Base-by-base conservation (phyloP, 1,284 basidiomycete species). In the Cryptococcus wingfieldii region DNA sequence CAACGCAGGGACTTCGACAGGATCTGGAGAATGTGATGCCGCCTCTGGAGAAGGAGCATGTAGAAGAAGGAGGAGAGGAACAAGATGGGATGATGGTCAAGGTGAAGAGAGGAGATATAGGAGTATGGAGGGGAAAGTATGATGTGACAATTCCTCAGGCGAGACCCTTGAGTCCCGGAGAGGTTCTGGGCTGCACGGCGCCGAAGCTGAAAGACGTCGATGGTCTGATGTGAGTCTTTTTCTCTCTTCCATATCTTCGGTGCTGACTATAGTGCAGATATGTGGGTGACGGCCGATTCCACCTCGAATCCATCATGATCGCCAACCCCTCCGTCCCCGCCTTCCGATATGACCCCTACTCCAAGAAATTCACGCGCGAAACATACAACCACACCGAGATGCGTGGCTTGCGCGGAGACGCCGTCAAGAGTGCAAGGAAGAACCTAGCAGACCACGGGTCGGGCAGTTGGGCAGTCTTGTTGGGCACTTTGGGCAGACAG, bases 291-390 rank as follows among this genome's bases (percentile, higher is more conserved):
- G 96, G 96, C 18, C 86, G 96, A 13, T 99, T 99, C 79, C 96
- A 98, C 72, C 83, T 98, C 16, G 96, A 99, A 76, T 89, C 90
- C 13, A 94, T 98, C 73, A 99, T 98, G 96, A 98, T 99, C 59
- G 92, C 92, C 31, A 99, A 99, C 74, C 96, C 96, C 0, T 78
- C 82, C n/a, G 83, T 98, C 23, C 92, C 95, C 12, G 94, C 96
- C 0, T 98, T 97, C 80, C 85, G 96, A 31, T 99, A 98, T 77
- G 96, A 98, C 70, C 96, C 96, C 5, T 99, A 98, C 76, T 92
- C 91, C 34, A 98, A 98, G 76, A 94, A 94, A 69, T 82, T 99
- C 55, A 98, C 95, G 5, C 79, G 91, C 61, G 96, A 99, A 72
- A 81, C 85, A 5, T 99, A 98, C 69, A 84, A 94, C 69, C 93